phyloP scores from a whole-genome alignment of 164 flowering plant genomes.

The grape (Vitis vinifera) region ASM3070453v1 NC_081818.1:3069501-3070000 shows the following conservation, averaged over 20 bases:
- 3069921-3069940: not conserved
- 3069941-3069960: not conserved
- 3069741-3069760: conserved; percentile 6
- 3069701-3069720: not conserved
- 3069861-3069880: conserved; percentile 6
- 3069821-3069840: conserved; percentile 14
- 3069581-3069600: conserved; percentile 5
- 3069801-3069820: conserved; percentile 8
- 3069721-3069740: not conserved
- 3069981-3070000: not conserved
- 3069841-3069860: conserved; percentile 10
- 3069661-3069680: conserved; percentile 9
- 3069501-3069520: conserved; percentile 3
- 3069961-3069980: conserved; percentile 3
- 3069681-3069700: conserved; percentile 14
- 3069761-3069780: conserved; percentile 8
- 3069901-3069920: conserved; percentile 5
- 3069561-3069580: not conserved
- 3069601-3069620: conserved; percentile 12
- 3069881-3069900: conserved; percentile 9
- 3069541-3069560: conserved; percentile 9
- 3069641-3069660: conserved; percentile 8
- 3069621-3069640: conserved; percentile 7
- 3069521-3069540: conserved; percentile 4
- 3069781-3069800: conserved; percentile 1